A percentile compares a stretch with the other conserved stretches of the same genome.
Evolutionary conservation across 306 rosid species (phyloP).

Genomic region (Datisca glomerata): DNA sequence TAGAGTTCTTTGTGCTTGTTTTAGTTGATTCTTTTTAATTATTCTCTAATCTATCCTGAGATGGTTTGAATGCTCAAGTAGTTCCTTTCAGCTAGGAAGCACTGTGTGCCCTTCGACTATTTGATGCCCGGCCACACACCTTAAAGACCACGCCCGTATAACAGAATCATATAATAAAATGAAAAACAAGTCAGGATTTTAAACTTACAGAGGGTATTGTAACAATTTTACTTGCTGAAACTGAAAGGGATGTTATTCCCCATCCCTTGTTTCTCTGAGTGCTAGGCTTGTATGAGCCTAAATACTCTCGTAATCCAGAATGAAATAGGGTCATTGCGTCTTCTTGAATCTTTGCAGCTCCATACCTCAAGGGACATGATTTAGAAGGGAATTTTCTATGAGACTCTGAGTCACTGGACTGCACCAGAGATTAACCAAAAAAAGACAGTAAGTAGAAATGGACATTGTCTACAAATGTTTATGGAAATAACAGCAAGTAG

Average conservation of each 20-base stretch:
- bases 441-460: conserved; percentile 8
- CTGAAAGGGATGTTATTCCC: conserved; percentile 75
- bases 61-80: background rate
- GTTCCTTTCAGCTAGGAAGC: background rate
- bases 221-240: conserved; percentile 82
- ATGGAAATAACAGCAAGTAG: background rate
- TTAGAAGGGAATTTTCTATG: conserved; percentile 79
- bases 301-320: conserved; percentile 69
- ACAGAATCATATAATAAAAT: background rate
- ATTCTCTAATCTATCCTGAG: background rate
- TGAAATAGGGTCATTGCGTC: conserved; percentile 80
- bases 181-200: conserved; percentile 8
- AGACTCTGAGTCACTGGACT: conserved; percentile 58
- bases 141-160: background rate
- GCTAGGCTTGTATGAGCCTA: conserved; percentile 32
- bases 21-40: too few relatives aligned
- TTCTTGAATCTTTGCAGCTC: conserved; percentile 80
- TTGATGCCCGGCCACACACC: too few relatives aligned
- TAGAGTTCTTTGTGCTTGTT: too few relatives aligned
- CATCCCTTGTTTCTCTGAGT: conserved; percentile 38
- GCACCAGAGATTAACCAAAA: conserved; percentile 22
- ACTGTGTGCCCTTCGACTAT: background rate
- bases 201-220: conserved; percentile 74
- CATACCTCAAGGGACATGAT: conserved; percentile 85
- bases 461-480: conserved; percentile 1